Evolutionary conservation across 1,284 basidiomycete species (phyloP), one percentile per base, ranked within the genome.

Genomic region (Fomitopsis palustris): DNA sequence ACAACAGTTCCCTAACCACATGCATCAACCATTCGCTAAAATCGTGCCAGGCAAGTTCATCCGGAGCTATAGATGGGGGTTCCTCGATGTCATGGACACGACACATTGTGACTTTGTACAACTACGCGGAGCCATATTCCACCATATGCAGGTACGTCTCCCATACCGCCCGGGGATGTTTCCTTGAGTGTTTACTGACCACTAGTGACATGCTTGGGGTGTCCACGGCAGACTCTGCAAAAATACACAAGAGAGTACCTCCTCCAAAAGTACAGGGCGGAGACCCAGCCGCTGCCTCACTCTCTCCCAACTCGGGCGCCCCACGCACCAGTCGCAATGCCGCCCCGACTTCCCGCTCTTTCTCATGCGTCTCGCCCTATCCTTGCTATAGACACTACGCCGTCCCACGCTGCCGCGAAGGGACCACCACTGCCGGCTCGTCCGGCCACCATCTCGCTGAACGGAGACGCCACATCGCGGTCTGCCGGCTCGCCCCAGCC

Each of bases 211-310:
- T 62, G 52, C 61, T 25, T 42, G 47, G 38, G 16, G 29, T 25
- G 31, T 49, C 35, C 52, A 54, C 69, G 10, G 33, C 42, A 92
- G 88, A 90, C 87, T 53, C 78, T 93, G 63, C 88, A 89, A 75
- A 87, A 88, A 68, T 91, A 92, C 72, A 93, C 91, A 39, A 81
- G 84, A 68, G 87, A 91, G 65, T 91, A 92, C 75, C 79, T 93
- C 59, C 89, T 90, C 65, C 87, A 90, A 68, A 90, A 87, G 69
- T 93, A 87, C 76, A 82, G 82, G 62, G 74, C 72, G 59, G 88
- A 90, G 62, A 82, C 80, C 69, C 77, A 80, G 62, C 77, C 80
- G 74, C 80, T 62, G 75, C 76, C 61, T 75, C 78, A 63, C 74
- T 78, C 61, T 73, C 80, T 61, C 64, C 73, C 38, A 78, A 80